Evolutionary conservation across 2,329 filamentous ascomycete genomes (phyloP).

Genomic region (Fusarium sp.): DNA sequence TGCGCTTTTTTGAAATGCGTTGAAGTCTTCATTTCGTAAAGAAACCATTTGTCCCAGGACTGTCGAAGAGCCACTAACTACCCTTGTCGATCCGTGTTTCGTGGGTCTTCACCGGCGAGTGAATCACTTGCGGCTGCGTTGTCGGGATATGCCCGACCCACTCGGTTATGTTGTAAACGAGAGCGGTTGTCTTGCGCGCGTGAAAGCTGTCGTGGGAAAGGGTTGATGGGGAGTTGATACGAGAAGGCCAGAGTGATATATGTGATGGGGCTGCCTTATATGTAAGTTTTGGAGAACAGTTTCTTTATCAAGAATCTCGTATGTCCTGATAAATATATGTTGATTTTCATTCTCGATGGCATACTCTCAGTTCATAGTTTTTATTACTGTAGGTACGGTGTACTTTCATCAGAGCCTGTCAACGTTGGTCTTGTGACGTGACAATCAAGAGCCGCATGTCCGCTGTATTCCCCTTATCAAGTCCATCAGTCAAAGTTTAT

Average conservation of each 20-base stretch:
- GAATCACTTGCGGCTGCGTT: constrained; percentile 31
- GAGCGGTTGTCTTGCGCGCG: background rate
- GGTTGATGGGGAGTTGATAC: background rate
- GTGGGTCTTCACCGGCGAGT: constrained; percentile 9
- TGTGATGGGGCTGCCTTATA: background rate
- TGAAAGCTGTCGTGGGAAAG: background rate
- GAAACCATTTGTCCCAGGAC: background rate
- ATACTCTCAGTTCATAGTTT: background rate
- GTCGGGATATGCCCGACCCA: constrained; percentile 28
- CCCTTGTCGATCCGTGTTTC: constrained; percentile 1
- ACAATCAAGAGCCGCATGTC: constrained; percentile 6
- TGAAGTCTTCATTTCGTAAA: background rate
- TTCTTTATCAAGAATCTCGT: background rate
- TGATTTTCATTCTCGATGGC: background rate
- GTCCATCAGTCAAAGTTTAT: constrained; percentile 13
- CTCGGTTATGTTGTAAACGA: background rate
- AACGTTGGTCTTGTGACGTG: constrained; percentile 11
- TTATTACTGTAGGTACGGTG: no score
- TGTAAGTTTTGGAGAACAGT: background rate
- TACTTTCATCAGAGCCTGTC: background rate
- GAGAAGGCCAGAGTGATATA: background rate
- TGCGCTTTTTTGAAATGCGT: constrained; percentile 1
- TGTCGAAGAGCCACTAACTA: background rate
- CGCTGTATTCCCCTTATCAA: constrained; percentile 35
- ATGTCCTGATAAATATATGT: background rate